Evolutionary conservation across 352 stramenopile species (phyloP).

Genomic region (Phytopythium boreale): DNA sequence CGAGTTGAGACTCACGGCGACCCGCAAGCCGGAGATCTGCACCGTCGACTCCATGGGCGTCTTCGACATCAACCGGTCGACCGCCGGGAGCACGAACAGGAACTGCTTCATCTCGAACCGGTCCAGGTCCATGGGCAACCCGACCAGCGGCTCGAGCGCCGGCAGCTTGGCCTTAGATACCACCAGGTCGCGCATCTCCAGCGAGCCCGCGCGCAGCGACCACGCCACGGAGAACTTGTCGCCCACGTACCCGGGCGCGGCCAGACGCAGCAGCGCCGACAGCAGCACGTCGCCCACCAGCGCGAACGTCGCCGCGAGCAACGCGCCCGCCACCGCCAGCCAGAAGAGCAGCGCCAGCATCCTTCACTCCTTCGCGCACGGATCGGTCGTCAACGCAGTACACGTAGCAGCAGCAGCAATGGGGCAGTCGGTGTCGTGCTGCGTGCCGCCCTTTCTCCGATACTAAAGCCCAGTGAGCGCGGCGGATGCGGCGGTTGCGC

Average conservation of each 20-base stretch:
- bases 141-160: conserved; percentile 51
- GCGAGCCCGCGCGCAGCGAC: conserved; percentile 53
- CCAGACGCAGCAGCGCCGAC: conserved; percentile 47
- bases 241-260: conserved; percentile 41
- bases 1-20: conserved; percentile 54
- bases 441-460: neutral
- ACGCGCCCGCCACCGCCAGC: conserved; percentile 27
- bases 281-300: conserved; percentile 57
- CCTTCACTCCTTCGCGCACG: neutral
- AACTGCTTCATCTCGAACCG: conserved; percentile 54
- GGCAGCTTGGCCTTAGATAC: conserved; percentile 40
- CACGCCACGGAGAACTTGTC: conserved; percentile 54
- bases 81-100: conserved; percentile 51
- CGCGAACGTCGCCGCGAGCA: conserved; percentile 28
- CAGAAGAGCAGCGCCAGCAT: conserved; percentile 25
- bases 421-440: no score
- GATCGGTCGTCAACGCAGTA: no score
- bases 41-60: conserved; percentile 44
- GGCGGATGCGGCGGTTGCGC: no score
- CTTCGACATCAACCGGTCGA: conserved; percentile 22
- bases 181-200: conserved; percentile 60
- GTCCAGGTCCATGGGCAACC: conserved; percentile 65
- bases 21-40: conserved; percentile 45
- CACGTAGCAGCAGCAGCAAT: no score
- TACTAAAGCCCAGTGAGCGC: no score